Percentiles rank a stretch among this genome's conserved stretches.
Evolutionary conservation across 106 monocot species (phyloP).

Genomic region (Phalaenopsis equestris): DNA sequence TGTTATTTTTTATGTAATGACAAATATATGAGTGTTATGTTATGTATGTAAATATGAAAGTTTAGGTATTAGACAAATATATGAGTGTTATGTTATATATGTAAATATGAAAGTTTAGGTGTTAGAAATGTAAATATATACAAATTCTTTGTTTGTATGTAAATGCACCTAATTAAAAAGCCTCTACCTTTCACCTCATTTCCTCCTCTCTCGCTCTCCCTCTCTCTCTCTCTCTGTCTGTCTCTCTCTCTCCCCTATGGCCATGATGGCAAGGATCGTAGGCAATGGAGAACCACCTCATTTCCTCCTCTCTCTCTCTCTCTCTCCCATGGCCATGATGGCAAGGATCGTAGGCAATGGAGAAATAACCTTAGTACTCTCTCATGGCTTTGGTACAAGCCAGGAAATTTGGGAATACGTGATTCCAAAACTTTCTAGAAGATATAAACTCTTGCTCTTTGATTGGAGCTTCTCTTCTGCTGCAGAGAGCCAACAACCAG

Average conservation of each 20-base stretch:
- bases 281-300: constrained; percentile 20
- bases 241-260: background rate
- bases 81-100: too few species aligned
- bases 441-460: constrained; percentile 32
- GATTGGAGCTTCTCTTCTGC: constrained; percentile 45
- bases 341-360: constrained; percentile 35
- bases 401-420: constrained; percentile 45
- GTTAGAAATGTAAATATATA: too few species aligned
- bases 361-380: constrained; percentile 35
- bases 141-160: too few species aligned
- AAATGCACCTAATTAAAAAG: too few species aligned
- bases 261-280: constrained; percentile 31
- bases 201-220: background rate
- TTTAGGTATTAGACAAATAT: too few species aligned
- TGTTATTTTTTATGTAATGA: too few species aligned
- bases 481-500: background rate
- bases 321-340: constrained; percentile 14
- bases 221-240: too few species aligned
- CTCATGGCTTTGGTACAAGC: constrained; percentile 50
- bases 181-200: too few species aligned
- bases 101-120: too few species aligned
- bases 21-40: too few species aligned
- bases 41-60: too few species aligned
- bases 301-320: background rate
- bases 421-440: constrained; percentile 14